Evolutionary conservation across 2,329 filamentous ascomycete species (phyloP), one percentile per base, ranked within the genome.

Genomic region (Colletotrichum liriopes): DNA sequence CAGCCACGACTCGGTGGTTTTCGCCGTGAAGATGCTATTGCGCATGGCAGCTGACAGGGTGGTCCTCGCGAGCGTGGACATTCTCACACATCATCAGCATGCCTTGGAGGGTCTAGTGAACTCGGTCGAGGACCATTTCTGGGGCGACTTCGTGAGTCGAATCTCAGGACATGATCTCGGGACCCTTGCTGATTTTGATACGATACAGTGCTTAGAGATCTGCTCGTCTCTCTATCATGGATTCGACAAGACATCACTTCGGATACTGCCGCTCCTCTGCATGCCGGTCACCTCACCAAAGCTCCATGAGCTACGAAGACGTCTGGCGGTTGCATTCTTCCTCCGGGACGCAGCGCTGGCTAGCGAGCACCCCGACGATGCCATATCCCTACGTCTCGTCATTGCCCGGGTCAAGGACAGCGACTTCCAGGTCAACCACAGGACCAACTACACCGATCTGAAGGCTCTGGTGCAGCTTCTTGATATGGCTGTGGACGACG

Each of bases 401-500:
- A 84, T 85, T 65, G 74, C 83, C n/a, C 84, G 85, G 16, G 82
- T 92, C 12, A 77, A 81, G 16, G 77, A 81, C 6, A 80, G 84
- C 1, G 83, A 87, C 32, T 93, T 93, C 76, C 78, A 81, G 29
- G 83, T 92, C 74, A 85, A 80, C 4, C 83, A 84, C 20, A 76
- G 85, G 39, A 93, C 92, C 0, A 84, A 98, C 81, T 98, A 93
- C 81, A 84, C 86, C 20, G 86, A 91, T 66, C 87, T 98, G 1
- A 85, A 87, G 43, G 91, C 93, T 2, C 86, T 91, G 20, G 85
- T 93, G 4, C 82, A 87, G 3, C 87, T 97, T 26, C 87, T 98
- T 6, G 92, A 96, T 77, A 88, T 94, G 49, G 92, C 90, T 20
- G 86, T 98, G 63, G 93, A 94, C 72, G 89, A 92, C 70, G 93